Percentiles rank a stretch among this genome's conserved stretches.
These are phyloP conservation scores for Aschersonia sp. DNA, from an alignment of 2,329 filamentous ascomycete species.

Conservation along the genomic window DNA sequence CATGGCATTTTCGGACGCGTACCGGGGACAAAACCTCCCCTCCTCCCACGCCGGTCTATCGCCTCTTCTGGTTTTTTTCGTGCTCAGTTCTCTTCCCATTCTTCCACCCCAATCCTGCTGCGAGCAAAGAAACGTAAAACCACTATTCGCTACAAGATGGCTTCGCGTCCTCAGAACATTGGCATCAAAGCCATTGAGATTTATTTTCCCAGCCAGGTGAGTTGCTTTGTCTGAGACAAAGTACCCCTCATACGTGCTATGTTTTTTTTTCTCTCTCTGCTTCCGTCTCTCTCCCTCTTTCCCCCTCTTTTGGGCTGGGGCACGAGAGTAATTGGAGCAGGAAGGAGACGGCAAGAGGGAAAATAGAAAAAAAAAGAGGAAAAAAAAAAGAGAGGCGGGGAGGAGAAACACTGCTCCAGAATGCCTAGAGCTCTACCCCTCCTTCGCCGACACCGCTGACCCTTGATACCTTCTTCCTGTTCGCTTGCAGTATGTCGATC, in stretches of 20 bases:
- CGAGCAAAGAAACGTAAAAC: background rate
- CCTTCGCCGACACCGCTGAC: slow-evolving; percentile 10
- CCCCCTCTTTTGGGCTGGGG: too few relatives aligned
- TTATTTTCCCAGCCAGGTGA: slow-evolving; percentile 74
- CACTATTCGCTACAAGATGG: slow-evolving; percentile 33
- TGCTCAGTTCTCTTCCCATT: background rate
- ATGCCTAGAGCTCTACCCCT: background rate
- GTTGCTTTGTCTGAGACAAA: slow-evolving; percentile 14
- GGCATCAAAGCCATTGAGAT: slow-evolving; percentile 89
- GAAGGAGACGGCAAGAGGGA: too few relatives aligned
- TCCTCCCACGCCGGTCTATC: background rate
- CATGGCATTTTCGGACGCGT: background rate
- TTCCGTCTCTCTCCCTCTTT: background rate
- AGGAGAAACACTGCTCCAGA: background rate
- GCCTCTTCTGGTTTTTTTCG: background rate
- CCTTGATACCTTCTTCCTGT: slow-evolving; percentile 3
- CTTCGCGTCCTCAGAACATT: slow-evolving; percentile 68
- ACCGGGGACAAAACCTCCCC: background rate
- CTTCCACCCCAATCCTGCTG: background rate
- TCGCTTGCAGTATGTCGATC: slow-evolving; percentile 60
- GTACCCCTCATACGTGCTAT: too few relatives aligned
- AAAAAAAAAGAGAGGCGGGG: background rate
- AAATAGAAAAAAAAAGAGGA: background rate
- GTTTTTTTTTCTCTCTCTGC: too few relatives aligned
- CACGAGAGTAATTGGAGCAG: too few relatives aligned